phyloP scores from a whole-genome alignment of 2,329 filamentous ascomycete genomes.

The Colletotrichum navitas region DNA sequence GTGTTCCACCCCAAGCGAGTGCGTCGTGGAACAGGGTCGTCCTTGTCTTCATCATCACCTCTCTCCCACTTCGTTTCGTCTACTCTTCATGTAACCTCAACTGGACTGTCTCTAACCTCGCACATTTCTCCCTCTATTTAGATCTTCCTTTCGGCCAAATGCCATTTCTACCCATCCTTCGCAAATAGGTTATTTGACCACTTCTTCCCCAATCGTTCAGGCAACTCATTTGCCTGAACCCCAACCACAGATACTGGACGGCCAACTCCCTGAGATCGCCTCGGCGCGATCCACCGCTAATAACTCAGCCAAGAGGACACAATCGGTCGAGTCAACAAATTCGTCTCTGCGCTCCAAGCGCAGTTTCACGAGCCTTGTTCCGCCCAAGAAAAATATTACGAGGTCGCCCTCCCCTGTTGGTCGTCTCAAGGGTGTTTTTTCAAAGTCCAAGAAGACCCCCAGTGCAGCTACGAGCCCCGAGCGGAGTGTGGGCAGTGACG shows the following conservation, averaged over 20 bases:
- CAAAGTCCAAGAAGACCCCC: slow-evolving; percentile 62
- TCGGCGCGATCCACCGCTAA: slow-evolving; percentile 53
- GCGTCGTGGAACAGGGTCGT: slow-evolving; percentile 18
- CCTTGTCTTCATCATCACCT: slow-evolving; percentile 38
- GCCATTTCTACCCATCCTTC: slow-evolving; percentile 70
- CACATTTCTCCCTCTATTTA: slow-evolving; percentile 27
- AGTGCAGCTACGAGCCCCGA: slow-evolving; percentile 59
- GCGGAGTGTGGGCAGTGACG: slow-evolving; percentile 42
- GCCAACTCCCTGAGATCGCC: slow-evolving; percentile 46
- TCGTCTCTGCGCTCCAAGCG: slow-evolving; percentile 47
- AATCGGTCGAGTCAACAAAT: slow-evolving; percentile 49
- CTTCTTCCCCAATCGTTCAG: slow-evolving; percentile 76
- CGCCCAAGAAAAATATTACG: slow-evolving; percentile 59
- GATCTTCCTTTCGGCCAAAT: slow-evolving; percentile 53
- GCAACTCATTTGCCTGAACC: slow-evolving; percentile 64
- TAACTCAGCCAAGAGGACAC: slow-evolving; percentile 51
- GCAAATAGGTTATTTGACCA: slow-evolving; percentile 76
- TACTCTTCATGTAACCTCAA: slow-evolving; percentile 15
- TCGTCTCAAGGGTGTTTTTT: slow-evolving; percentile 79
- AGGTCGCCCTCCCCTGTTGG: slow-evolving; percentile 77
- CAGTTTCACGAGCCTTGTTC: slow-evolving; percentile 56
- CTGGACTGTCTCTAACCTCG: slow-evolving; percentile 32
- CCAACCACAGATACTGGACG: slow-evolving; percentile 56
- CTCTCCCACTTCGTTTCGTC: slow-evolving; percentile 28
- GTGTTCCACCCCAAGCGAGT: slow-evolving; percentile 25